A percentile compares a stretch with the other conserved stretches of the same genome.
Conservation (phyloP, 2,329 filamentous ascomycete genomes). For the Microdochium paspali region DNA sequence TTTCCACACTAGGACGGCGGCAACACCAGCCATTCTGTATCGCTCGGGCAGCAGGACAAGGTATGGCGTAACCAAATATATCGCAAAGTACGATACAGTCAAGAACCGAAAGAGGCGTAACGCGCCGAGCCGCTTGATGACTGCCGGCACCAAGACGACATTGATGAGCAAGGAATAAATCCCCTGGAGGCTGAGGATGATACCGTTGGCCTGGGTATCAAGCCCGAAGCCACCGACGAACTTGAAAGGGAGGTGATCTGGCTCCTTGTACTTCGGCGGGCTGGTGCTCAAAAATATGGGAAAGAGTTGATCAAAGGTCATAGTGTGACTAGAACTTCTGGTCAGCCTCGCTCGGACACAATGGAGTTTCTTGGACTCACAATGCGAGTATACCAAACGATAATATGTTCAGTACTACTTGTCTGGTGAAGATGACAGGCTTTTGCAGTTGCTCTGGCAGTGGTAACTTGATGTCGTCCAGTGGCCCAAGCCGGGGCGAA, state of each 20-base stretch:
- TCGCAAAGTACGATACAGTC: constrained; percentile 72
- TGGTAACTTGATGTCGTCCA: constrained; percentile 10
- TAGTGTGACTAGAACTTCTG: constrained; percentile 65
- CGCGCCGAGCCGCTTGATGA: constrained; percentile 67
- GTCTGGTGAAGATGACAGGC: constrained; percentile 60
- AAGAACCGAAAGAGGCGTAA: constrained; percentile 75
- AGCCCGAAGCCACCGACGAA: constrained; percentile 83
- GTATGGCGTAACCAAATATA: constrained; percentile 85
- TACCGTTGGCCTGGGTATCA: constrained; percentile 72
- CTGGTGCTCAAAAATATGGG: constrained; percentile 80
- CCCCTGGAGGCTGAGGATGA: constrained; percentile 83
- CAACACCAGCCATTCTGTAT: constrained; percentile 66
- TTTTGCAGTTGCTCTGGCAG: constrained; percentile 29
- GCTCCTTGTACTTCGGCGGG: constrained; percentile 36
- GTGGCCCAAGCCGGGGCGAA: constrained; percentile 28
- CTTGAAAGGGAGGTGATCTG: constrained; percentile 64
- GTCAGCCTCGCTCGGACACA: too few species aligned
- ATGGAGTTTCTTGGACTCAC: constrained; percentile 55
- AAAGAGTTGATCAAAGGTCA: constrained; percentile 90
- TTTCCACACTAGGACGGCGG: constrained; percentile 75
- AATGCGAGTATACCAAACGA: constrained; percentile 91
- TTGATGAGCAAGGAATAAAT: constrained; percentile 83
- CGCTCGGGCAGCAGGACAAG: constrained; percentile 70
- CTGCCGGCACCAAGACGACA: constrained; percentile 70
- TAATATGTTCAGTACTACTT: constrained; percentile 78